phyloP scores from a whole-genome alignment of 441 rosid genomes.

The Erodium chrysanthum region DNA sequence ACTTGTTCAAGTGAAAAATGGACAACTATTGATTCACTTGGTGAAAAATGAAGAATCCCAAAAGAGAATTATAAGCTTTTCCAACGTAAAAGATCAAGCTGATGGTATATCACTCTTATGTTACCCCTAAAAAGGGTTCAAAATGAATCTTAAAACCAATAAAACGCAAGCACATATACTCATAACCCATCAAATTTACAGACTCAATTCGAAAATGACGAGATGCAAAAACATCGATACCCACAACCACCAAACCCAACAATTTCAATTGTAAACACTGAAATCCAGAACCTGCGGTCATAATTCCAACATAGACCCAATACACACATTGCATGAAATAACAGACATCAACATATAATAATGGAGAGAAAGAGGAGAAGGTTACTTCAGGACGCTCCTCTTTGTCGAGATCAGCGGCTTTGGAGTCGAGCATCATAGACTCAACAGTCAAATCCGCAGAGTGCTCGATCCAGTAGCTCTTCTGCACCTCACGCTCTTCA shows the following conservation, averaged over 20 bases:
- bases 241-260: background rate
- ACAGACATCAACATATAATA: no score
- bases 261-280: background rate
- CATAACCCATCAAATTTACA: background rate
- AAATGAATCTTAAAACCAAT: no score
- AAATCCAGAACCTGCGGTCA: background rate
- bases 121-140: no score
- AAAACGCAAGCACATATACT: background rate
- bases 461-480: conserved; percentile 80
- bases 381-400: conserved; percentile 92
- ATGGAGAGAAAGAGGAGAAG: background rate
- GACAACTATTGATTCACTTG: no score
- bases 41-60: no score
- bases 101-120: no score
- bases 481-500: conserved; percentile 67
- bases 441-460: conserved; percentile 65
- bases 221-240: background rate
- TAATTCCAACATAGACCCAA: background rate
- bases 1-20: no score
- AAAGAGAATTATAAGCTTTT: no score
- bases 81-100: no score
- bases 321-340: background rate
- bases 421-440: conserved; percentile 92
- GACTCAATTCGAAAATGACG: background rate
- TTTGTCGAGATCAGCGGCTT: conserved; percentile 84